Percentiles rank a stretch among this genome's conserved stretches.
Evolutionary conservation across 2,329 filamentous ascomycete genomes (phyloP).

Genomic region (Aaosphaeria arxii): DNA sequence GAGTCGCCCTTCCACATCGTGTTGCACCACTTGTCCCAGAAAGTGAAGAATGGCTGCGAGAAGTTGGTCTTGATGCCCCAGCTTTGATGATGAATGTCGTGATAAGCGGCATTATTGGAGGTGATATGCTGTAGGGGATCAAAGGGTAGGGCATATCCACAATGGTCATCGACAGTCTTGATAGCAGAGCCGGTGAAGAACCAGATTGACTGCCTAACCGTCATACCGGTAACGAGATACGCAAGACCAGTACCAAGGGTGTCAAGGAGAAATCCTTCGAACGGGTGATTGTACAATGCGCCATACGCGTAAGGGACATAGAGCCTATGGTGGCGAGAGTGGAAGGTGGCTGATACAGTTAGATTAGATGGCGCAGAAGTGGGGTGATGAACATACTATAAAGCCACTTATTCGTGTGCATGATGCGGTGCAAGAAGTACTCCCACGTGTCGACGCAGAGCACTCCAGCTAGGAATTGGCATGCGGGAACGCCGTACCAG

Average conservation of each 20-base stretch:
- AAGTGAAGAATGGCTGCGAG: constrained; percentile 88
- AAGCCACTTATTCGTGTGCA: constrained; percentile 97
- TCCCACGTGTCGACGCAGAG: constrained; percentile 92
- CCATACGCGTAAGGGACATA: constrained; percentile 98
- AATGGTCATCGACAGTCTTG: constrained; percentile 98
- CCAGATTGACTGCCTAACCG: constrained; percentile 78
- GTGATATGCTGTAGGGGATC: constrained; percentile 90
- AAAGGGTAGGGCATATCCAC: constrained; percentile 92
- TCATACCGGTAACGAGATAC: constrained; percentile 80
- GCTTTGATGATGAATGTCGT: constrained; percentile 97
- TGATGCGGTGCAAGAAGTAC: constrained; percentile 92
- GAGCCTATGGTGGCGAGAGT: constrained; percentile 91
- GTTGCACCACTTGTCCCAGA: constrained; percentile 82
- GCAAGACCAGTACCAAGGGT: constrained; percentile 81
- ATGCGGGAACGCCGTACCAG: constrained; percentile 68
- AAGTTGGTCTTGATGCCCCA: constrained; percentile 99
- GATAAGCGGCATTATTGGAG: constrained; percentile 92
- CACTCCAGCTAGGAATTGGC: constrained; percentile 76
- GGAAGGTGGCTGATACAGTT: constrained; percentile 67
- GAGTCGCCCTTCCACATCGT: constrained; percentile 76
- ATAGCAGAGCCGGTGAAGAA: constrained; percentile 88
- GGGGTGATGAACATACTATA: constrained; percentile 65
- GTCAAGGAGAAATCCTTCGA: constrained; percentile 92
- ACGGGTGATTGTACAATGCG: constrained; percentile 91
- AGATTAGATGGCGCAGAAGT: not conserved